Conservation (phyloP, 352 stramenopile genomes). For the Phytophthora idaei region DNA sequence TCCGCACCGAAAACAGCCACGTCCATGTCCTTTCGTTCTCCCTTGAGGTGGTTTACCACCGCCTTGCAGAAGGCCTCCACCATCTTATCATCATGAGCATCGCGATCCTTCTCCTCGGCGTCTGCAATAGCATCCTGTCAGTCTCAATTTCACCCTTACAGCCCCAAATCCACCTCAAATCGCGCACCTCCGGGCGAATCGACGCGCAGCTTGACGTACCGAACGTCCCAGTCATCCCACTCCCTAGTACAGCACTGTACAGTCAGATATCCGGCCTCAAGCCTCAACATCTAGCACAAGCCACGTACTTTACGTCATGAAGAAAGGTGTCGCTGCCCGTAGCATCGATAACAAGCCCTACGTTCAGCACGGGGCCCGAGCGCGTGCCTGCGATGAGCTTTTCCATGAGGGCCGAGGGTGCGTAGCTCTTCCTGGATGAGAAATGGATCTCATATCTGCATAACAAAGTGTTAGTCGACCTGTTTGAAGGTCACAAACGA, state of each 20-base stretch:
- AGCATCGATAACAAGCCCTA: slow-evolving; percentile 83
- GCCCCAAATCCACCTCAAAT: neutral
- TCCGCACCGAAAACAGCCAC: slow-evolving; percentile 68
- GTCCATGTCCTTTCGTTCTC: slow-evolving; percentile 78
- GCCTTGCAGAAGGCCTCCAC: slow-evolving; percentile 62
- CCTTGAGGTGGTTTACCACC: slow-evolving; percentile 58
- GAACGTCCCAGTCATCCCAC: slow-evolving; percentile 89
- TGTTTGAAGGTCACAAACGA: neutral
- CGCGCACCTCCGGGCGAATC: slow-evolving; percentile 44
- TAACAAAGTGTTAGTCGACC: slow-evolving; percentile 2
- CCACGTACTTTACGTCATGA: slow-evolving; percentile 74
- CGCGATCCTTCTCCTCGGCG: slow-evolving; percentile 37
- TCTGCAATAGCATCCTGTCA: slow-evolving; percentile 27
- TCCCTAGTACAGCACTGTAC: slow-evolving; percentile 48
- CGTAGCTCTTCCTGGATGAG: slow-evolving; percentile 55
- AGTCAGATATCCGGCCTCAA: slow-evolving; percentile 3
- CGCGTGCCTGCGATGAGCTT: slow-evolving; percentile 73
- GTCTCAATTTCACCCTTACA: neutral
- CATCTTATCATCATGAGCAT: slow-evolving; percentile 58
- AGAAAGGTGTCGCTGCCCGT: slow-evolving; percentile 72
- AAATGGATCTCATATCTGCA: slow-evolving; percentile 87
- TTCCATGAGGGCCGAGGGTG: slow-evolving; percentile 82
- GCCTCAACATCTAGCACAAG: slow-evolving; percentile 1
- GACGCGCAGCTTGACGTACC: slow-evolving; percentile 75
- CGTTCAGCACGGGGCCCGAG: slow-evolving; percentile 64